Conservation (phyloP, 2,329 filamentous ascomycete species). For the Sodiomyces alkalinus region DNA sequence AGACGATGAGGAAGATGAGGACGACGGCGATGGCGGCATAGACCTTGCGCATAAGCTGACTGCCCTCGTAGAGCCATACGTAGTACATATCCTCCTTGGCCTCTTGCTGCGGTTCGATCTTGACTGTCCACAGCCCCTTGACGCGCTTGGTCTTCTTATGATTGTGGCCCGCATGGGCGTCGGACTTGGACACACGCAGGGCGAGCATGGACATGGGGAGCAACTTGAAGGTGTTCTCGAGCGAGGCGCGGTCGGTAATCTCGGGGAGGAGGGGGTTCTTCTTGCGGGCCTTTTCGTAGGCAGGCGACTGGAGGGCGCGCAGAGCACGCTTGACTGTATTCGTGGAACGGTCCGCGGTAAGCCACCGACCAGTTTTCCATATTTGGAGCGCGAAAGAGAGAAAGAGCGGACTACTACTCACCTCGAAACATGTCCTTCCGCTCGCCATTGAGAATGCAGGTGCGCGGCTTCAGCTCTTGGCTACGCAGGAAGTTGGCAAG, state of each 20-base stretch:
- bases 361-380: not conserved
- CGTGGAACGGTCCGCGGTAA: not conserved
- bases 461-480: slow-evolving; percentile 78
- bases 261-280: slow-evolving; percentile 83
- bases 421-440: slow-evolving; percentile 97
- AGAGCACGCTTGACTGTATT: slow-evolving; percentile 85
- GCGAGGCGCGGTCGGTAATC: slow-evolving; percentile 73
- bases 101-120: slow-evolving; percentile 92
- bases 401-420: slow-evolving; percentile 19
- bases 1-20: slow-evolving; percentile 73
- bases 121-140: slow-evolving; percentile 93
- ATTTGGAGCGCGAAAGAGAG: not conserved
- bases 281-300: slow-evolving; percentile 75
- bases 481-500: slow-evolving; percentile 74
- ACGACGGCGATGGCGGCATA: slow-evolving; percentile 75
- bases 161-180: slow-evolving; percentile 62
- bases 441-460: slow-evolving; percentile 88
- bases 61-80: slow-evolving; percentile 89
- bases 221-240: slow-evolving; percentile 89
- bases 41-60: slow-evolving; percentile 84
- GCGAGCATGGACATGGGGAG: slow-evolving; percentile 90
- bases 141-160: slow-evolving; percentile 74
- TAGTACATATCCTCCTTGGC: slow-evolving; percentile 81
- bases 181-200: slow-evolving; percentile 71
- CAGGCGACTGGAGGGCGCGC: slow-evolving; percentile 73